Base-by-base conservation (phyloP, 805 yeast species). In the Isabelozyma heimii region DNA sequence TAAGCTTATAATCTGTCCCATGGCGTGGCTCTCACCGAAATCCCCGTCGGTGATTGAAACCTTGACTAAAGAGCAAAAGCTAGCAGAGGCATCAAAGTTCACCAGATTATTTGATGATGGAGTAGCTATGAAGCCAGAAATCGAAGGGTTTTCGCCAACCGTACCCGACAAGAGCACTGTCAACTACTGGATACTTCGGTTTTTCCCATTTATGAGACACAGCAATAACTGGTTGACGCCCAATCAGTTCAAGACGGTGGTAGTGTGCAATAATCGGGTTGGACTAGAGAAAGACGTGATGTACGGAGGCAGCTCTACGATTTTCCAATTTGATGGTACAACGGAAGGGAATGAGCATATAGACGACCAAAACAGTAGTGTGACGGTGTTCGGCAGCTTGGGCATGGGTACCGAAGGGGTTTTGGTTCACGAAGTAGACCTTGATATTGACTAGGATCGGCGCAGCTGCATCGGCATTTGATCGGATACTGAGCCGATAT, bases 21-120 rank as follows among this genome's bases (percentile, higher is more conserved):
- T 87, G 80, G 95, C 95, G 0, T 91, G 97, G 97, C 71, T 89
- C 53, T 76, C 80, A 38, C 70, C 80, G 0, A 60, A 68, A 42
- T 79, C 90, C 0, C 79, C 79, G 0, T 65, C 72, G 1, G 55
- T 66, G 14, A 50, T 58, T 45, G 63, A 54, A 20, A 49, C 27
- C 46, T n/a, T 28, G n/a, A 17, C 52, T 1, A 37, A 44, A 24
- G 64, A 61, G 38, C 51, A 60, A 33, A 43, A 52, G 27, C 38
- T 46, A 15, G 55, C 48, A 30, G 40, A 47, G 17, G 51, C 57
- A 8, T 33, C 14, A 16, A 24, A 13, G 14, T 48, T 51, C 35
- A 47, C 24, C 40, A 20, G 47, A 46, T 30, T 33, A 48, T 44
- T 49, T 17, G 42, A 37, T 12, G 14, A 40, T n/a, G 26, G 45